A percentile compares a stretch with the other conserved stretches of the same genome.
Conservation (phyloP, 208 protist genomes). For the Leishmania lainsoni region DNA sequence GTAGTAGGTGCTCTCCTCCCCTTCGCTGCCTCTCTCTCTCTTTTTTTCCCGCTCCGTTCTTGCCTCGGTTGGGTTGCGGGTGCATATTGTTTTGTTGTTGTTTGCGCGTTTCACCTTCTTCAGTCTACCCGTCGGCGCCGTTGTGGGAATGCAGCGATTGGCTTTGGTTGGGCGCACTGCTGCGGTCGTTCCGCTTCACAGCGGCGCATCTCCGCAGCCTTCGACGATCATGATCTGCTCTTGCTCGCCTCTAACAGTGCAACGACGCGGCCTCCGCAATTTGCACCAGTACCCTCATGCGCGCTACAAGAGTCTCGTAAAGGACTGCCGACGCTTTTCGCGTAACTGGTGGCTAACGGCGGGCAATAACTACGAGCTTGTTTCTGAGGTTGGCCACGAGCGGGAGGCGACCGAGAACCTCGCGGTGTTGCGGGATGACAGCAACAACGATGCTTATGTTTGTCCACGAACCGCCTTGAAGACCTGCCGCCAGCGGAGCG, state of each 20-base stretch:
- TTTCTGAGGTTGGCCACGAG: conserved; percentile 82
- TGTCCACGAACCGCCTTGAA: conserved; percentile 74
- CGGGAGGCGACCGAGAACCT: conserved; percentile 89
- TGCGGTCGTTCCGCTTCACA: neutral
- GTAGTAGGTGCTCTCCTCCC: neutral
- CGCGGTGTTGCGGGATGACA: conserved; percentile 71
- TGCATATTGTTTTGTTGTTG: neutral
- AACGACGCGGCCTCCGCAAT: conserved; percentile 74
- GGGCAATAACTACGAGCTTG: conserved; percentile 90
- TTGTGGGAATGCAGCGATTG: conserved; percentile 11
- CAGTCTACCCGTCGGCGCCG: neutral
- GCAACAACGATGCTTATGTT: conserved; percentile 68
- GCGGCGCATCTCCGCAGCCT: neutral
- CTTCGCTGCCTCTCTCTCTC: neutral
- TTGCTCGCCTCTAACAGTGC: conserved; percentile 34
- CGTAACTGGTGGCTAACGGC: conserved; percentile 82
- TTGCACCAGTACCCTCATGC: conserved; percentile 88
- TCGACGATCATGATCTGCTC: neutral
- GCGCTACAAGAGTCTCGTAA: conserved; percentile 88
- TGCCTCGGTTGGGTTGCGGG: neutral
- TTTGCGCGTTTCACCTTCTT: neutral
- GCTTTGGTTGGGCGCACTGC: neutral
- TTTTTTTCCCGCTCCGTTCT: neutral
- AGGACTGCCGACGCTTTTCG: conserved; percentile 74
- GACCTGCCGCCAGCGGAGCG: conserved; percentile 77